phyloP scores from a whole-genome alignment of 495 filamentous ascomycete genomes.

The Talaromyces thailandensis region DNA sequence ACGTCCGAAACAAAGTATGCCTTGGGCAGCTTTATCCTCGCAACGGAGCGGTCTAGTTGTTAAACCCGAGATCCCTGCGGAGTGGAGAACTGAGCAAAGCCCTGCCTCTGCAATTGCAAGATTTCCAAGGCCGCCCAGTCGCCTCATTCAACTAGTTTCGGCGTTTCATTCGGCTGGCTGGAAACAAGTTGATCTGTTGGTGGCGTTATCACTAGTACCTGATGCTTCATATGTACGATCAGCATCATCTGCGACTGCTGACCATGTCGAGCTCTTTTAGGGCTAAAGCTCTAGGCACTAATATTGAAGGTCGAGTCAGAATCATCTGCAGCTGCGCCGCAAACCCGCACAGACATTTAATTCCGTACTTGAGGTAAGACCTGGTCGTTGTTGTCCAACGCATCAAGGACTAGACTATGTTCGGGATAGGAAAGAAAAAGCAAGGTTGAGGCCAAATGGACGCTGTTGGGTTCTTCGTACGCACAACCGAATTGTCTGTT shows the following conservation, averaged over 20 bases:
- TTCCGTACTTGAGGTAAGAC: neutral
- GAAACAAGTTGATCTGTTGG: neutral
- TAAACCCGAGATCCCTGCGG: neutral
- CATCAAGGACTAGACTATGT: neutral
- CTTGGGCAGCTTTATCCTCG: neutral
- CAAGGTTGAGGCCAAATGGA: neutral
- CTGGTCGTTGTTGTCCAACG: neutral
- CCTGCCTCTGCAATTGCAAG: neutral
- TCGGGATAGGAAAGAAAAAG: neutral
- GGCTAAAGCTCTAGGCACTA: neutral
- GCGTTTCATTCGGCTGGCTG: neutral
- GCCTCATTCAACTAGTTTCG: neutral
- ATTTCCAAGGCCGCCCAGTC: neutral
- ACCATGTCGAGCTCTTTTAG: neutral
- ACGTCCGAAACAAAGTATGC: neutral
- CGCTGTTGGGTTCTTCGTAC: neutral
- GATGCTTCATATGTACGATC: neutral
- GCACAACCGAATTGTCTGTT: neutral
- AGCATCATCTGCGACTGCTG: neutral
- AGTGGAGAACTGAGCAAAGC: neutral
- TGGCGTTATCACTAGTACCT: neutral
- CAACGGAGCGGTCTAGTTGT: neutral
- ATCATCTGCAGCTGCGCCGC: constrained; percentile 2
- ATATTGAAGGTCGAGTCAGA: neutral
- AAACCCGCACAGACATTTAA: constrained; percentile 6